These are phyloP conservation scores for Tricholoma terreum DNA, from an alignment of 768 basidiomycete species.

Conservation along the genomic window DNA sequence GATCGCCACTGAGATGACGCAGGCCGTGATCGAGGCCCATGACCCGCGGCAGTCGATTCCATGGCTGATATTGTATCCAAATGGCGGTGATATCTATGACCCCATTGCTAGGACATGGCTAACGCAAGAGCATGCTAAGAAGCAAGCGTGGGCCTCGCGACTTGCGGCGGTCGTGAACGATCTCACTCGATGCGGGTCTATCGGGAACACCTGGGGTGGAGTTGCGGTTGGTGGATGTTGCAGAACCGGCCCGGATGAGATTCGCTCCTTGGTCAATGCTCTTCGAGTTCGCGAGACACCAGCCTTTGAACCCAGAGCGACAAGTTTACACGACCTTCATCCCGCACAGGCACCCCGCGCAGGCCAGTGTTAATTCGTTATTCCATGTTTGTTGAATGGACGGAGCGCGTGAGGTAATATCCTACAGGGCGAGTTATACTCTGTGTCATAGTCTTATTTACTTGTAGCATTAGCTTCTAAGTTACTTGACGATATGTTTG, in stretches of 20 bases:
- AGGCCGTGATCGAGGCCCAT: slow-evolving; percentile 12
- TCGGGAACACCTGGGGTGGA: slow-evolving; percentile 34
- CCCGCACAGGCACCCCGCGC: too few species aligned
- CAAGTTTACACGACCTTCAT: too few species aligned
- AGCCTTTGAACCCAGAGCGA: too few species aligned
- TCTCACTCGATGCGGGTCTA: slow-evolving; percentile 19
- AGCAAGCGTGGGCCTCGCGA: slow-evolving; percentile 34
- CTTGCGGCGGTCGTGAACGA: slow-evolving; percentile 23
- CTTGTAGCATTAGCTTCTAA: too few species aligned
- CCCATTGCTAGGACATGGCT: slow-evolving; percentile 43
- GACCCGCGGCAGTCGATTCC: slow-evolving; percentile 26
- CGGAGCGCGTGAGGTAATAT: too few species aligned
- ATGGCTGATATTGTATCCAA: slow-evolving; percentile 71
- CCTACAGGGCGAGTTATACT: too few species aligned
- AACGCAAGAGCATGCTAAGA: slow-evolving; percentile 11
- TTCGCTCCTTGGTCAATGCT: slow-evolving; percentile 31
- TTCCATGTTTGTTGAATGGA: too few species aligned
- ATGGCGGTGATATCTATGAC: slow-evolving; percentile 61
- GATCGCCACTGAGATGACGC: slow-evolving; percentile 38
- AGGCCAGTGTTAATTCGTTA: too few species aligned
- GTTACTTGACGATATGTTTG: too few species aligned
- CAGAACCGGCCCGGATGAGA: slow-evolving; percentile 53
- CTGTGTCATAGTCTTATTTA: too few species aligned
- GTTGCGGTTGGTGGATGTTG: slow-evolving; percentile 72
- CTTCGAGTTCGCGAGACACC: background rate